phyloP scores from a whole-genome alignment of 2,329 filamentous ascomycete species.

The Hirsutella rhossiliensis region DNA sequence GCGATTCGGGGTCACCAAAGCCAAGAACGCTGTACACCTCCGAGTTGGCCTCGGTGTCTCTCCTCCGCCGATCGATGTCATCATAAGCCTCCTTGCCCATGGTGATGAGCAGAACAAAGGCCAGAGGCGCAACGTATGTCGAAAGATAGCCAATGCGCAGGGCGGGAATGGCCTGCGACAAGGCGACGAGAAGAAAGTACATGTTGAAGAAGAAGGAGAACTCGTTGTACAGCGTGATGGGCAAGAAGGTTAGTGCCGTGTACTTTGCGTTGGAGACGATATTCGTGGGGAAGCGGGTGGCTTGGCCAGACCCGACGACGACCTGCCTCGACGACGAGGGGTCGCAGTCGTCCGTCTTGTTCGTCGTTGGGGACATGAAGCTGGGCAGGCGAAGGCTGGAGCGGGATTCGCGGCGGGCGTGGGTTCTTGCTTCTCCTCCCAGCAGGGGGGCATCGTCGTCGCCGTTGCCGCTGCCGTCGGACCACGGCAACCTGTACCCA shows the following conservation, averaged over 20 bases:
- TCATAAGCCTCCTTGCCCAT: constrained; percentile 93
- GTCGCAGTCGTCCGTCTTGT: constrained; percentile 41
- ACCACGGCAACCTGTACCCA: constrained; percentile 40
- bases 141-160: constrained; percentile 88
- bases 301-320: constrained; percentile 61
- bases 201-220: constrained; percentile 99
- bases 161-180: constrained; percentile 84
- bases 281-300: constrained; percentile 74
- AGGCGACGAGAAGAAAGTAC: constrained; percentile 90
- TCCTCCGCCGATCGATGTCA: constrained; percentile 72
- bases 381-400: constrained; percentile 52
- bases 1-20: constrained; percentile 47
- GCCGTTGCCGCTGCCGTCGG: constrained; percentile 47
- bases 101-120: constrained; percentile 84
- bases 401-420: constrained; percentile 18
- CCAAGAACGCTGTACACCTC: constrained; percentile 72
- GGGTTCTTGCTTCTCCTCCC: constrained; percentile 21
- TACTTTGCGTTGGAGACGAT: constrained; percentile 96
- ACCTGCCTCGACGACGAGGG: constrained; percentile 63
- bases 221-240: constrained; percentile 91
- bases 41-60: constrained; percentile 89
- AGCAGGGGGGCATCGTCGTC: constrained; percentile 66
- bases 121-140: constrained; percentile 86
- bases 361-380: constrained; percentile 42
- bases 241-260: constrained; percentile 86